A percentile compares a stretch with the other conserved stretches of the same genome.
Evolutionary conservation across 148 eudicot genomes (phyloP).

Genomic region (Chenopodium formosanum): DNA sequence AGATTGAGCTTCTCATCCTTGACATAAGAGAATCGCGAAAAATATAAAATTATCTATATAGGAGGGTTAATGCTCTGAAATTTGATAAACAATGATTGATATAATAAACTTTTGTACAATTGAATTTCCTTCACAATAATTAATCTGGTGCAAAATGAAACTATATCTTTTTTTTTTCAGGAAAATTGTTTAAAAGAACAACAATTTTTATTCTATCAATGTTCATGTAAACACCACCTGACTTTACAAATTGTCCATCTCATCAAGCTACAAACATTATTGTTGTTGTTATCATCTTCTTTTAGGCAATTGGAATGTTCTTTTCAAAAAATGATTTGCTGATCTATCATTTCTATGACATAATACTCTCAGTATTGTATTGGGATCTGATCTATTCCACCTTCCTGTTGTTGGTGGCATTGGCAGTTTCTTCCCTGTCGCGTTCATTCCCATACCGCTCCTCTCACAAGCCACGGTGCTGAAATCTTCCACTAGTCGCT

Average conservation of each 20-base stretch:
- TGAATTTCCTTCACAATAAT: constrained; percentile 10
- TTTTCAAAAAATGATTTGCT: constrained; percentile 75
- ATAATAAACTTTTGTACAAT: constrained; percentile 24
- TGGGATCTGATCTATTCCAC: constrained; percentile 82
- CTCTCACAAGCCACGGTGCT: constrained; percentile 59
- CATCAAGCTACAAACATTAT: neutral
- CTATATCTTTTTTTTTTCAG: neutral
- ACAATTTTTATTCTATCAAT: neutral
- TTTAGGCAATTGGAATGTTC: constrained; percentile 76
- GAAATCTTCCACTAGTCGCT: constrained; percentile 78
- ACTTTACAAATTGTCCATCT: neutral
- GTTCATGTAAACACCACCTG: neutral
- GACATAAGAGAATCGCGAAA: neutral
- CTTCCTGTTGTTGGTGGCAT: constrained; percentile 88
- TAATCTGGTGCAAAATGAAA: constrained; percentile 1
- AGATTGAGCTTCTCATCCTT: constrained; percentile 10
- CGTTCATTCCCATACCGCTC: constrained; percentile 62
- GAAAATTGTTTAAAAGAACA: neutral
- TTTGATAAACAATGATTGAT: constrained; percentile 1
- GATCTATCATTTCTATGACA: constrained; percentile 71
- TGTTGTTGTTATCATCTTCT: constrained; percentile 44
- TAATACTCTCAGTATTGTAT: constrained; percentile 81
- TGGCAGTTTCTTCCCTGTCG: constrained; percentile 54
- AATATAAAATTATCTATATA: neutral
- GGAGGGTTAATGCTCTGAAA: neutral